phyloP scores from a whole-genome alignment of 164 flowering plant genomes.

The Aristolochia contorta region DNA sequence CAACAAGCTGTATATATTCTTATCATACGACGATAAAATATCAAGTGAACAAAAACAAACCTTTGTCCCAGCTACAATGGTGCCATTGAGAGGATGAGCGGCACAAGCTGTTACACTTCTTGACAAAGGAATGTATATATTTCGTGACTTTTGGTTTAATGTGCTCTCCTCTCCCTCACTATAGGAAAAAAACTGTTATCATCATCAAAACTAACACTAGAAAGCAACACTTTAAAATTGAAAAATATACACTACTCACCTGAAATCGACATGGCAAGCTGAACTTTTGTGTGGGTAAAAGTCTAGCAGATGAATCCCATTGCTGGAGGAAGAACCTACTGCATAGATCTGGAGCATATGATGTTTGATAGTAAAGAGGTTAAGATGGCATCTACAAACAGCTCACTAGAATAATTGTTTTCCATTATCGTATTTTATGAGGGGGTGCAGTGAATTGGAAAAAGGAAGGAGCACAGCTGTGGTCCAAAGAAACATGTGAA shows the following conservation, averaged over 20 bases:
- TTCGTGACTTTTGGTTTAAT: slow-evolving; percentile 20
- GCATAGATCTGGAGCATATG: slow-evolving; percentile 57
- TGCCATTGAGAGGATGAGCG: slow-evolving; percentile 67
- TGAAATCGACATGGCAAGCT: slow-evolving; percentile 74
- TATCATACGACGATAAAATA: too few relatives aligned
- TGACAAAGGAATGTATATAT: slow-evolving; percentile 49
- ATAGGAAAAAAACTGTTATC: neutral
- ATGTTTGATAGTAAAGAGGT: neutral
- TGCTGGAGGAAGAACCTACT: slow-evolving; percentile 52
- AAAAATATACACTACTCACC: slow-evolving; percentile 30
- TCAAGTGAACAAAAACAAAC: slow-evolving; percentile 27
- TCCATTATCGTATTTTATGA: neutral
- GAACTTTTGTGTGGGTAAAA: slow-evolving; percentile 66
- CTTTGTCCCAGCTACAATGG: slow-evolving; percentile 82
- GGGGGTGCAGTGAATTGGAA: too few relatives aligned
- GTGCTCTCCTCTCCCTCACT: slow-evolving; percentile 32
- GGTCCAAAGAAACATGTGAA: too few relatives aligned
- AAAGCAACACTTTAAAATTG: neutral
- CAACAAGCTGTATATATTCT: too few relatives aligned
- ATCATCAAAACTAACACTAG: neutral
- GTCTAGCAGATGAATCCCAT: slow-evolving; percentile 75
- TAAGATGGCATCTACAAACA: neutral
- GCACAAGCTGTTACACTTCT: slow-evolving; percentile 65
- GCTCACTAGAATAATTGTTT: too few relatives aligned
- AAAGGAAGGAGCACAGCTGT: too few relatives aligned